Conservation (phyloP, 176 grass and related monocot genomes). For the Melocanna baccifera region DNA sequence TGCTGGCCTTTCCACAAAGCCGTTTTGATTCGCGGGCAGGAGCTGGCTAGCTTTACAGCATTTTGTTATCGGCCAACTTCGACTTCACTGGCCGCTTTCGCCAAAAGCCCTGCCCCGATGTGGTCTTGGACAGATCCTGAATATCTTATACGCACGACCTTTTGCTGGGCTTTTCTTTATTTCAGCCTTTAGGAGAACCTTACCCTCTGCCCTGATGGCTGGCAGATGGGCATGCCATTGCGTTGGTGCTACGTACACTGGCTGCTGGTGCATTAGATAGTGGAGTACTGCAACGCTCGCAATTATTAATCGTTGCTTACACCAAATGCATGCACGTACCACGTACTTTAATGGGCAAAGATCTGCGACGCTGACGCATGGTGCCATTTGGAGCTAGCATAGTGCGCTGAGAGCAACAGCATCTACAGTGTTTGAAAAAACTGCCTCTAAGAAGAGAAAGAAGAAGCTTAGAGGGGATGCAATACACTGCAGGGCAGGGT, state of each 20-base stretch:
- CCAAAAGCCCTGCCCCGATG: conserved; percentile 18
- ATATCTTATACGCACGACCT: conserved; percentile 46
- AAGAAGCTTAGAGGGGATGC: too few relatives aligned
- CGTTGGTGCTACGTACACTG: not conserved
- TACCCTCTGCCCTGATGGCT: not conserved
- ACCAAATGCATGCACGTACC: conserved; percentile 43
- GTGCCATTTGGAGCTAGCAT: not conserved
- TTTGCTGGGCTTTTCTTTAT: not conserved
- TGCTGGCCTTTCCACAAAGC: conserved; percentile 44
- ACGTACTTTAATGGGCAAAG: conserved; percentile 31
- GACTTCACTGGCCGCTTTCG: conserved; percentile 22
- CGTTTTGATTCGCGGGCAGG: conserved; percentile 44
- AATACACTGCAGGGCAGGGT: too few relatives aligned
- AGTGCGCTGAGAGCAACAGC: not conserved
- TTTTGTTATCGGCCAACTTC: conserved; percentile 29
- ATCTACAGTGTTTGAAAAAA: too few relatives aligned
- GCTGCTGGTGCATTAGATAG: not conserved
- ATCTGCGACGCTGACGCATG: conserved; percentile 8
- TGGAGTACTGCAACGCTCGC: conserved; percentile 42
- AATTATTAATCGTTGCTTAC: not conserved
- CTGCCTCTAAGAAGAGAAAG: too few relatives aligned
- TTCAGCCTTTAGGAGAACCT: conserved; percentile 6
- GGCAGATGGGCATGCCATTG: not conserved
- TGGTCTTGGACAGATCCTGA: conserved; percentile 47
- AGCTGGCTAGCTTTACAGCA: conserved; percentile 31